These are phyloP conservation scores for Colletotrichum eleusines DNA, from an alignment of 2,329 filamentous ascomycete genomes.

Conservation along the genomic window DNA sequence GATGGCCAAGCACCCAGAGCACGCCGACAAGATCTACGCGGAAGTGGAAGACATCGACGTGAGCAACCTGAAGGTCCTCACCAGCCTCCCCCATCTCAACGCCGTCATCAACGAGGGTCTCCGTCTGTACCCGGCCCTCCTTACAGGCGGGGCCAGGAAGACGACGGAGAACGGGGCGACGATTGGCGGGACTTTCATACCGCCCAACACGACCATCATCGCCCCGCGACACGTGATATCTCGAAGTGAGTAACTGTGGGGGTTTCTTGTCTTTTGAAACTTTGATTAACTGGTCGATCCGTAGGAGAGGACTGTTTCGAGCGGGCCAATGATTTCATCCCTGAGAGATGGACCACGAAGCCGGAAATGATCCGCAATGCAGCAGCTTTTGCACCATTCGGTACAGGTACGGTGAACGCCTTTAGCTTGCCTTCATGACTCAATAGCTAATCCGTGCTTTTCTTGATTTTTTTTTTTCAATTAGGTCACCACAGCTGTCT, in stretches of 20 bases:
- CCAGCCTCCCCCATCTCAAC: constrained; percentile 45
- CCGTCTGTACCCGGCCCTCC: constrained; percentile 38
- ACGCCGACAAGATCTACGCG: constrained; percentile 36
- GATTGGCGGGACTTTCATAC: constrained; percentile 37
- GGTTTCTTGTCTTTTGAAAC: not conserved
- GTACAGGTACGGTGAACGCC: constrained; percentile 44
- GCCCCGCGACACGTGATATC: constrained; percentile 43
- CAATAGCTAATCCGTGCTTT: not conserved
- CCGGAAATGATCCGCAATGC: constrained; percentile 50
- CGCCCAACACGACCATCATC: constrained; percentile 40
- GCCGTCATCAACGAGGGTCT: constrained; percentile 40
- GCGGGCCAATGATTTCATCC: constrained; percentile 50
- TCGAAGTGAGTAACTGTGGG: constrained; percentile 51
- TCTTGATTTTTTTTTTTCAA: not conserved
- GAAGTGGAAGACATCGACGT: constrained; percentile 41
- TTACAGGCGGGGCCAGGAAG: constrained; percentile 38
- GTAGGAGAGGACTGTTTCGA: constrained; percentile 48
- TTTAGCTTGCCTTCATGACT: not conserved
- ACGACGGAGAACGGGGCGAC: constrained; percentile 37
- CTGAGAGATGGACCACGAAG: constrained; percentile 53
- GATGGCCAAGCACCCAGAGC: constrained; percentile 41
- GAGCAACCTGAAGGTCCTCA: constrained; percentile 41
- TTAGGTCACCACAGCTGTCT: constrained; percentile 39
- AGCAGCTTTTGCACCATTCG: constrained; percentile 50
- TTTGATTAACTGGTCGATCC: not conserved